Evolutionary conservation across 2,329 filamentous ascomycete species (phyloP), one percentile per base, ranked within the genome.

Genomic region (Alternaria ethzedia): DNA sequence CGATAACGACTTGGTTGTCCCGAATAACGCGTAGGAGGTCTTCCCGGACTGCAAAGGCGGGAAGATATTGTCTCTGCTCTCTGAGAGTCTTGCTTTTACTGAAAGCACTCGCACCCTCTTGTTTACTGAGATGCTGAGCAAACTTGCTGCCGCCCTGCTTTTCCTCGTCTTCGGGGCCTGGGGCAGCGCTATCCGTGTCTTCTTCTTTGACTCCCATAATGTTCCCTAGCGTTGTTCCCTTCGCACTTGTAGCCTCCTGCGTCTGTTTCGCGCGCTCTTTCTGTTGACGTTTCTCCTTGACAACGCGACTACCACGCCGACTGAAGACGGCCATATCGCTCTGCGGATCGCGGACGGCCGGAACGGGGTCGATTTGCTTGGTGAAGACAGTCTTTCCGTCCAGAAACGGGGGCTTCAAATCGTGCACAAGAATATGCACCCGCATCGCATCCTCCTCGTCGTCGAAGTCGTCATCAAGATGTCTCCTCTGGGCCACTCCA

Each of bases 271-370:
- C 93, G 45, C 96, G 88, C 79, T 99, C 96, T 66, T 94, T 91
- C 79, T 97, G 94, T 80, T 97, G 94, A 45, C 96, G 86, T 71
- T 91, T 90, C 72, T 99, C 96, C 74, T 91, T 92, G 12, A 99
- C 96, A 2, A 97, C 94, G 72, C 89, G 91, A 77, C 95, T 98
- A 1, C 96, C 96, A 78, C 97, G 97, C 46, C 95, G 88, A 82
- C 94, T 97, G 73, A 98, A 98, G 2, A 99, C 94, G 1, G 96
- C 96, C 96, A 99, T 97, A 76, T 99, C 96, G 77, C 96, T 99
- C 80, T 98, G 95, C 25, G 92, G 90, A 78, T 99, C 96, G 56
- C 91, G 88, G 13, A 99, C 92, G 0, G 96, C 96, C 0, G 95
- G 93, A 1, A 99, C 92, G 0, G 96, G 96, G 63, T 99, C 96